Conservation (phyloP, 2,329 filamentous ascomycete species). For the Moelleriella libera region DNA sequence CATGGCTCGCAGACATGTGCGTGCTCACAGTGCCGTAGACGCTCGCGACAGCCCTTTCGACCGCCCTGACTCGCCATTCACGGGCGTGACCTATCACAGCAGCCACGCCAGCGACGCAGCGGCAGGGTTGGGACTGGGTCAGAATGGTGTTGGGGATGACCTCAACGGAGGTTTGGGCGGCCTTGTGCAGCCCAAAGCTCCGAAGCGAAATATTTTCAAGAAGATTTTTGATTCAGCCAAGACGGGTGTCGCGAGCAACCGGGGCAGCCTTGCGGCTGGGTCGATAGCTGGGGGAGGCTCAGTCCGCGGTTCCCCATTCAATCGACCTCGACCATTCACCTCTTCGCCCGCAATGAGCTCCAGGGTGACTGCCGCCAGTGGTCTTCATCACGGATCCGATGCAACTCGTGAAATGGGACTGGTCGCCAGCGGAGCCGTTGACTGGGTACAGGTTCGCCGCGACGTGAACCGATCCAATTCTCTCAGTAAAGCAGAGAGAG, state of each 20-base stretch:
- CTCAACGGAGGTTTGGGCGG: conserved; percentile 61
- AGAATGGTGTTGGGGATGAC: conserved; percentile 52
- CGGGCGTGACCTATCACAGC: conserved; percentile 79
- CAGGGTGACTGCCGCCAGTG: conserved; percentile 19
- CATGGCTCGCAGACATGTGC: conserved; percentile 60
- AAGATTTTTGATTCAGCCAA: conserved; percentile 91
- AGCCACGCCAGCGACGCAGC: conserved; percentile 55
- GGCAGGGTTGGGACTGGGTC: conserved; percentile 39
- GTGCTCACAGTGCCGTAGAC: conserved; percentile 52
- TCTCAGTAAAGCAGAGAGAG: conserved; percentile 72
- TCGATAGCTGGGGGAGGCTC: conserved; percentile 26
- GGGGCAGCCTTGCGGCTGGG: conserved; percentile 63
- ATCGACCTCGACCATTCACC: conserved; percentile 20
- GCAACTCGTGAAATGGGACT: conserved; percentile 58
- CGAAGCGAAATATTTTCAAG: conserved; percentile 85
- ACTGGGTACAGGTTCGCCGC: conserved; percentile 95
- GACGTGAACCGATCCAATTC: conserved; percentile 95
- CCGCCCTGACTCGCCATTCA: conserved; percentile 51
- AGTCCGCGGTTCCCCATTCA: conserved; percentile 26
- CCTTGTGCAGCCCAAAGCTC: conserved; percentile 59
- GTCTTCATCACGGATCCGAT: conserved; percentile 26
- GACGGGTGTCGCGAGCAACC: conserved; percentile 78
- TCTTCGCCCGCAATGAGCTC: conserved; percentile 31
- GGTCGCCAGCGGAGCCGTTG: conserved; percentile 40
- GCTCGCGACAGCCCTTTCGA: conserved; percentile 40